These are phyloP conservation scores for Remersonia thermophila DNA, from an alignment of 2,329 filamentous ascomycete species.

Conservation along the genomic window DNA sequence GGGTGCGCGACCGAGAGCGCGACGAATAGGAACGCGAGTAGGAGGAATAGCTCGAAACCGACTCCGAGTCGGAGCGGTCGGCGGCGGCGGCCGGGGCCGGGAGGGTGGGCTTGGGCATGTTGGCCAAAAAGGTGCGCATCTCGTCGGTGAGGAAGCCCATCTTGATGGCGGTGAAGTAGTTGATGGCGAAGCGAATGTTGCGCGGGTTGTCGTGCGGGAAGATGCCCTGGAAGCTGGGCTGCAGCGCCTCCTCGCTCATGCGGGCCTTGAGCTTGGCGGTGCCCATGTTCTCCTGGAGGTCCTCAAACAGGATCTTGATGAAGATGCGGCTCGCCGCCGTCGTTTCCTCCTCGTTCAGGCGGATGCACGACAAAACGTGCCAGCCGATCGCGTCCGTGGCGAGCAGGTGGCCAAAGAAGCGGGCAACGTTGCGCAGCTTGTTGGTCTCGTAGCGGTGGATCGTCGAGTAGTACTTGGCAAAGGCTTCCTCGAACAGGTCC, in stretches of 20 bases:
- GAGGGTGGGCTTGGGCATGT: slow-evolving; percentile 71
- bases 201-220: slow-evolving; percentile 83
- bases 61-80: slow-evolving; percentile 58
- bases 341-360: slow-evolving; percentile 92
- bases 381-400: slow-evolving; percentile 81
- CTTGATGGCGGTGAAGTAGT: slow-evolving; percentile 97
- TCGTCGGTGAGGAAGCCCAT: slow-evolving; percentile 92
- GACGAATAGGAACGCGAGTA: slow-evolving; percentile 51
- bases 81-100: slow-evolving; percentile 54
- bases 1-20: slow-evolving; percentile 21
- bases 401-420: slow-evolving; percentile 87
- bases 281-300: slow-evolving; percentile 76
- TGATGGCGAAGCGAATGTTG: slow-evolving; percentile 94
- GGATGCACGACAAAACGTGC: slow-evolving; percentile 76
- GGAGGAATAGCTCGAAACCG: slow-evolving; percentile 67
- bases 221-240: slow-evolving; percentile 67
- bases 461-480: slow-evolving; percentile 89
- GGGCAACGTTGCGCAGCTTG: slow-evolving; percentile 82
- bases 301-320: slow-evolving; percentile 94
- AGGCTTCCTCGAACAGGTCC: slow-evolving; percentile 81
- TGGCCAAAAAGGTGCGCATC: slow-evolving; percentile 84
- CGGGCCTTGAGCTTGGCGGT: slow-evolving; percentile 66
- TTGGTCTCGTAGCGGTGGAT: slow-evolving; percentile 97
- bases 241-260: slow-evolving; percentile 65
- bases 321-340: slow-evolving; percentile 96